A percentile compares a stretch with the other conserved stretches of the same genome.
Conservation (phyloP, 148 eudicot genomes). For the Salicornia ramosissima region DNA sequence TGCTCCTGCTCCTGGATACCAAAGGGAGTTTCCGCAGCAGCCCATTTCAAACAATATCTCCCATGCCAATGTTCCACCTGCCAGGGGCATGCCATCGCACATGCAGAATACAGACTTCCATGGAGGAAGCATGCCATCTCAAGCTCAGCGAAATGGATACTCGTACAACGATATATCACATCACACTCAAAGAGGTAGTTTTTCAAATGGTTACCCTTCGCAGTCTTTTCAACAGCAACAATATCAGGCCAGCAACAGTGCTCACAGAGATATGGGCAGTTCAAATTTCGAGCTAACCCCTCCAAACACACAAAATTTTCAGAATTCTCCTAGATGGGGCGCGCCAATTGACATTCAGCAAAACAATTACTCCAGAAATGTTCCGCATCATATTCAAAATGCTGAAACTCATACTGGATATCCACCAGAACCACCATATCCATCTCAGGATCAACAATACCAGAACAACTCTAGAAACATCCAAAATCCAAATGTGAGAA, state of each 20-base stretch:
- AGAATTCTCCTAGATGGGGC: background rate
- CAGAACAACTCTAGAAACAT: background rate
- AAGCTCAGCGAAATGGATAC: constrained; percentile 1
- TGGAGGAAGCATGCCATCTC: constrained; percentile 7
- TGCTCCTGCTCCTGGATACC: constrained; percentile 7
- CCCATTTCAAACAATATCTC: background rate
- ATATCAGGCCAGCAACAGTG: background rate
- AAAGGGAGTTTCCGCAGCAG: background rate
- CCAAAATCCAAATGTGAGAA: background rate
- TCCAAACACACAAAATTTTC: background rate
- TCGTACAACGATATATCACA: background rate
- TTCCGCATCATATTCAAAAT: background rate
- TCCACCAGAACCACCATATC: constrained; percentile 7
- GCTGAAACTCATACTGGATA: background rate
- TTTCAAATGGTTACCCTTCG: constrained; percentile 1
- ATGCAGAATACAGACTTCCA: background rate
- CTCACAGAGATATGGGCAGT: background rate
- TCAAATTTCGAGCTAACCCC: background rate
- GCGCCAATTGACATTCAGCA: background rate
- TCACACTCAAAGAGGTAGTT: background rate
- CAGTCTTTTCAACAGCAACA: constrained; percentile 11
- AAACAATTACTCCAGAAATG: background rate
- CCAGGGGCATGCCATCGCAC: constrained; percentile 6
- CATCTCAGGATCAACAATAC: background rate
- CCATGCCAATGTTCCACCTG: background rate